These are phyloP conservation scores for Corniculantispora saksenae DNA, from an alignment of 2,329 filamentous ascomycete species.

Conservation along the genomic window DNA sequence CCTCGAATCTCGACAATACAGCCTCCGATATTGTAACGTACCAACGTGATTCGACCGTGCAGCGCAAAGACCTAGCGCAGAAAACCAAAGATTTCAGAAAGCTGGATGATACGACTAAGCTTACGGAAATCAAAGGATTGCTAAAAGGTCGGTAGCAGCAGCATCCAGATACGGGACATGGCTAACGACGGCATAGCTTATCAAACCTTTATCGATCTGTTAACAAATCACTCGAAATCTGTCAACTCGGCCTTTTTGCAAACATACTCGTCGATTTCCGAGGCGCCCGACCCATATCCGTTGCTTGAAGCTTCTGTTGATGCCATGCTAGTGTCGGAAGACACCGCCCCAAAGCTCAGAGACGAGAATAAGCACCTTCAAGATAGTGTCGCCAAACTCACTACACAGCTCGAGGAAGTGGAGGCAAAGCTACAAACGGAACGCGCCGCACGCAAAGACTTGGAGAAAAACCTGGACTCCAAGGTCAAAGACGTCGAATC, in stretches of 20 bases:
- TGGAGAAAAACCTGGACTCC: slow-evolving; percentile 75
- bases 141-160: slow-evolving; percentile 66
- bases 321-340: slow-evolving; percentile 86
- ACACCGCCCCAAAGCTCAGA: slow-evolving; percentile 86
- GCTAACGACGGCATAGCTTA: slow-evolving; percentile 64
- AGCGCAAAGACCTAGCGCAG: slow-evolving; percentile 95
- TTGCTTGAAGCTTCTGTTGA: slow-evolving; percentile 95
- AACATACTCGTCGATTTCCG: slow-evolving; percentile 88
- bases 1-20: slow-evolving; percentile 84
- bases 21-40: slow-evolving; percentile 94
- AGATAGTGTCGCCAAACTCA: slow-evolving; percentile 72
- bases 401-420: slow-evolving; percentile 77
- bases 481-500: slow-evolving; percentile 87
- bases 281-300: slow-evolving; percentile 95
- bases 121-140: slow-evolving; percentile 84
- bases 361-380: slow-evolving; percentile 88
- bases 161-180: slow-evolving; percentile 5
- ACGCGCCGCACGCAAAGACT: slow-evolving; percentile 66
- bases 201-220: slow-evolving; percentile 93
- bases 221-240: slow-evolving; percentile 93
- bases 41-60: slow-evolving; percentile 92
- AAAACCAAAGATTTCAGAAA: slow-evolving; percentile 99
- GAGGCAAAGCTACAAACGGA: slow-evolving; percentile 82
- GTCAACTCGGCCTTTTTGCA: slow-evolving; percentile 92
- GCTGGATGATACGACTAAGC: slow-evolving; percentile 82